Base-by-base conservation (phyloP, 306 rosid species). In the Ormosia emarginata region DNA sequence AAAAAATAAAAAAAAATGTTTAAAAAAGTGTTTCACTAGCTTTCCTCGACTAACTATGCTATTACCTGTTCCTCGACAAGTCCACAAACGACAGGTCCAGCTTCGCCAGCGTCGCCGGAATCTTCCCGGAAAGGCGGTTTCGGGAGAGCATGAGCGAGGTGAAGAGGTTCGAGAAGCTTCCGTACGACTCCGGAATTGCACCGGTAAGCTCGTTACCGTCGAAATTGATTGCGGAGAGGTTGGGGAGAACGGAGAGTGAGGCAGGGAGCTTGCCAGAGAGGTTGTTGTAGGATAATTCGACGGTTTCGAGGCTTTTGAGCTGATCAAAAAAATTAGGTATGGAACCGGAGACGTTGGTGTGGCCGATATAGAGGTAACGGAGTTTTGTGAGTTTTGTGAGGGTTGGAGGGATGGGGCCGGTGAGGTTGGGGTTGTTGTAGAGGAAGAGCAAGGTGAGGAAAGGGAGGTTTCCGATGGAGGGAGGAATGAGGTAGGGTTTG, bases 221-320 rank as follows among this genome's bases (percentile, higher is more conserved):
- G 59, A 69, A 39, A 2, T 78, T 14, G 58, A 82, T 76, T 3
- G 82, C 86, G 2, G 29, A 67, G 17, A 82, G 67, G 30, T 68
- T 76, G 37, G 86, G 78, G 41, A 82, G 82, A 5, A 78, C 13
- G 2, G 86, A 76, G 39, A 82, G 44, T 0, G 78, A 47, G 4
- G 73, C 24, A 0, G 82, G 86, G 46, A 82, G 63, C 0, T 30
- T 0, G 11, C 86, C 86, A 7, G 81, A 58, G 66, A 76, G 82
- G 32, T 4, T 39, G 86, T 82, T 83, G 82, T 69, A 40, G 24
- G 79, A 59, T 24, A 83, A 70, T n/a, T 70, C 74, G n/a, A 83
- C 2, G 67, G 67, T 69, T 4, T 69, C 59, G 8, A 83, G 41
- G 50, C 74, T 47, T 52, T 83, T 83, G 53, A 83, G 69, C 7